Percentiles rank a stretch among this genome's conserved stretches.
Evolutionary conservation across 306 rosid genomes (phyloP).

Genomic region (Inga oerstediana): DNA sequence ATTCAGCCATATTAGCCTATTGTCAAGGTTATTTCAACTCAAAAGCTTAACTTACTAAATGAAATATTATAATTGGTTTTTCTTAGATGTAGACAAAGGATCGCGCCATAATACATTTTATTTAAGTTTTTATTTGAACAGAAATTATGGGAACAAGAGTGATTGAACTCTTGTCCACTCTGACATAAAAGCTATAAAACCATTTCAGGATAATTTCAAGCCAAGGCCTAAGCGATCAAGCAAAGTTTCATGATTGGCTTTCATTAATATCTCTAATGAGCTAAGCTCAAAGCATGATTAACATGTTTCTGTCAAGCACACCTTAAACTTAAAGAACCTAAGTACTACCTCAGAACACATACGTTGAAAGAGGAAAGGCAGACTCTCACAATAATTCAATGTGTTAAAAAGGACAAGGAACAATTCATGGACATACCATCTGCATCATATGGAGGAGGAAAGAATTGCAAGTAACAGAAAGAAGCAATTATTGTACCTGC

Average conservation of each 20-base stretch:
- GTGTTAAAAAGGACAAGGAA: not conserved
- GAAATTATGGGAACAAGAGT: not conserved
- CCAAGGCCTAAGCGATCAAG: not conserved
- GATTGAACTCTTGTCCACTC: not conserved
- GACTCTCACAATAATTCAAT: conserved; percentile 21
- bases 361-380: not conserved
- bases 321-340: not conserved
- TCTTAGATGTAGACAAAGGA: not conserved
- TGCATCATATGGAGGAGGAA: conserved; percentile 81
- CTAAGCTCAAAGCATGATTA: not conserved
- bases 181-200: not conserved
- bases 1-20: not conserved
- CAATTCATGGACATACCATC: conserved; percentile 61
- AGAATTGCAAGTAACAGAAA: conserved; percentile 92
- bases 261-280: not conserved
- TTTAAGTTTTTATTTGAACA: not conserved
- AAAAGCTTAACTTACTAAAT: not conserved
- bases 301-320: not conserved
- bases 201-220: not conserved
- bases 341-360: not conserved
- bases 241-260: not conserved
- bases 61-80: not conserved
- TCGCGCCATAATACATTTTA: not conserved
- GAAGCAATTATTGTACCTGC: conserved; percentile 77
- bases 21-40: not conserved